Percentiles rank a stretch among this genome's conserved stretches.
These are phyloP conservation scores for Flueggea neowawraea DNA, from an alignment of 441 rosid species.

Conservation along the genomic window DNA sequence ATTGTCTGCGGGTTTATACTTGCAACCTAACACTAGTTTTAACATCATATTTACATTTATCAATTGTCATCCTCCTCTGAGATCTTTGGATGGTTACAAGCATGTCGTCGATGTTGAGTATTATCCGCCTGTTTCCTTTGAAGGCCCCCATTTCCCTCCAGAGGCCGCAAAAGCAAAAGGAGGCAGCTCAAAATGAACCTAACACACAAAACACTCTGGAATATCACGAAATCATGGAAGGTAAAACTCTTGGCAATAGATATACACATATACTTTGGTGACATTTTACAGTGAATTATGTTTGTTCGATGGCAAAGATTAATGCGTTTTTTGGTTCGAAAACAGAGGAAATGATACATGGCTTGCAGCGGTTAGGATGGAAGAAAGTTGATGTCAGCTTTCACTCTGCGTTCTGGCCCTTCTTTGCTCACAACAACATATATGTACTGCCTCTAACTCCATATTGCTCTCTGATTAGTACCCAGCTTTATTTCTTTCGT, in stretches of 20 bases:
- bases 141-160: constrained; percentile 78
- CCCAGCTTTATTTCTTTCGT: neutral
- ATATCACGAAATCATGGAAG: constrained; percentile 87
- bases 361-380: constrained; percentile 90
- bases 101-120: constrained; percentile 92
- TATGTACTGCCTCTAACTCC: constrained; percentile 37
- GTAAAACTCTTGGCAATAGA: constrained; percentile 20
- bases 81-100: constrained; percentile 92
- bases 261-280: neutral
- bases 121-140: constrained; percentile 77
- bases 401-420: constrained; percentile 89
- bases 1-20: too few relatives aligned
- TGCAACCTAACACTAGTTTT: neutral
- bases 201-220: constrained; percentile 51
- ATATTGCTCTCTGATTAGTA: neutral
- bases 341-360: constrained; percentile 89
- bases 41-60: constrained; percentile 2
- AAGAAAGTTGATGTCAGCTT: constrained; percentile 95
- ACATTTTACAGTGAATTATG: neutral
- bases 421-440: constrained; percentile 92
- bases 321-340: constrained; percentile 12
- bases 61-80: constrained; percentile 61
- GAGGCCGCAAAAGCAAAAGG: constrained; percentile 88
- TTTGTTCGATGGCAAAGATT: neutral
- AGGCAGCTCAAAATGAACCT: constrained; percentile 82